Base-by-base conservation (phyloP, 257 asterid species). In the Cinchona pubescens region DNA sequence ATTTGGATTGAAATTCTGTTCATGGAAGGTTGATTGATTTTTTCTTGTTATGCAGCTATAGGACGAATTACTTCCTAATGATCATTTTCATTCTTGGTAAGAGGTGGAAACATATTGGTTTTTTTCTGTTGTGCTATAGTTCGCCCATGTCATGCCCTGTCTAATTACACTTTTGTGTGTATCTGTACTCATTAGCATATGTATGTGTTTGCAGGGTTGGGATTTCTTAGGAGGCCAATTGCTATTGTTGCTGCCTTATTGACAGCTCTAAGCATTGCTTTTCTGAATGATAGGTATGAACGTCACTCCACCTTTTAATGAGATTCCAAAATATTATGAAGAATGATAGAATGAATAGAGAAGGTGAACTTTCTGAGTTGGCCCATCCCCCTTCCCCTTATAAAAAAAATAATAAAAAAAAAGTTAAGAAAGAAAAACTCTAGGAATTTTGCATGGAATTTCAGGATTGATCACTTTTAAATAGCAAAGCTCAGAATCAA, bases 11-110 rank as follows among this genome's bases (percentile, higher is more conserved):
- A 43, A n/a, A 29, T 9, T 70, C 5, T 49, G 74, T 34, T 35
- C 43, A 23, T 46, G 69, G 34, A 15, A 3, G 1, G 2, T 74
- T 43, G 12, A 25, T 48, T 19, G 32, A 5, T 29, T 64, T 27
- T 55, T 53, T 29, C 38, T 49, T 51, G 21, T 58, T 64, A 78
- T 85, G 90, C 95, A 93, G 98, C 88, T 93, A 93, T 67, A 84
- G 98, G 88, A 91, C 98, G 46, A 93, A 93, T 88, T 93, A 93
- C 77, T 93, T 93, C 92, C 83, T 93, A 59, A 81, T 88, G 97
- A 83, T 90, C 83, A 83, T 84, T 76, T 56, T 88, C 83, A 89
- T 90, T 88, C 94, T 93, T 48, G 98, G 98, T 93, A 88, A 83
- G 90, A 67, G 61, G 72, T 67, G 42, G 30, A 60, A 53, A 66